phyloP scores from a whole-genome alignment of 2,329 filamentous ascomycete genomes.

The Trichoderma gracile region DNA sequence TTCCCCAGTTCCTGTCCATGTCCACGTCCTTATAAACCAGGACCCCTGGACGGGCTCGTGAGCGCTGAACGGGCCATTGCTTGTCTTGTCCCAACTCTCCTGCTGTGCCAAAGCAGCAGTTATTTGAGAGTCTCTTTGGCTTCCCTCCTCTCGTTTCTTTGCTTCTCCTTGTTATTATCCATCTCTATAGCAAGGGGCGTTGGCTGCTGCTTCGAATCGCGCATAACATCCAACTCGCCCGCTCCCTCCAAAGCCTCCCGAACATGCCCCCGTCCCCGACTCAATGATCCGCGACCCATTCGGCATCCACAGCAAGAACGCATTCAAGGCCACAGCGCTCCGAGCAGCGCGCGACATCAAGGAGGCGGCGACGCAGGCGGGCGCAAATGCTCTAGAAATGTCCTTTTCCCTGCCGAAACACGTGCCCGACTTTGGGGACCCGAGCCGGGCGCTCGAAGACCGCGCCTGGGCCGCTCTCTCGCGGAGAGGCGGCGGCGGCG shows the following conservation, averaged over 20 bases:
- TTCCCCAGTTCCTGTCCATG: not conserved
- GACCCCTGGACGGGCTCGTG: conserved; percentile 23
- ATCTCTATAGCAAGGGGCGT: no score
- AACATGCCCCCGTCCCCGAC: conserved; percentile 35
- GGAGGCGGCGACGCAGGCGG: conserved; percentile 52
- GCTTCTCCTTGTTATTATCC: no score
- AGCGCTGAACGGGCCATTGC: conserved; percentile 1
- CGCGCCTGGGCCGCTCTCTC: conserved; percentile 59
- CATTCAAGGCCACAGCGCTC: conserved; percentile 52
- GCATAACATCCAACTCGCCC: conserved; percentile 1
- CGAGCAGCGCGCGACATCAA: conserved; percentile 47
- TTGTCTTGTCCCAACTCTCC: not conserved
- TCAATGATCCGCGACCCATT: conserved; percentile 49
- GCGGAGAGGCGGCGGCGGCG: conserved; percentile 41
- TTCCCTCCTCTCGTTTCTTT: not conserved
- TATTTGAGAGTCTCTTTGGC: not conserved
- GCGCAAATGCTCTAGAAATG: conserved; percentile 57
- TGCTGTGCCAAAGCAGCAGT: conserved; percentile 1
- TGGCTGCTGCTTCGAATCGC: conserved; percentile 1
- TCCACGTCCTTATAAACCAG: not conserved
- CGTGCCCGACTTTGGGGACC: conserved; percentile 67
- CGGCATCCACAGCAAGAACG: conserved; percentile 45
- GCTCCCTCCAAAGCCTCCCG: conserved; percentile 17
- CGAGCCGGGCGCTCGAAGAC: conserved; percentile 66
- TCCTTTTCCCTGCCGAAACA: conserved; percentile 68